Evolutionary conservation across 129 eudicot genomes (phyloP), one percentile per base, ranked within the genome.

Genomic region (Chrysanthemum makinoi): DNA sequence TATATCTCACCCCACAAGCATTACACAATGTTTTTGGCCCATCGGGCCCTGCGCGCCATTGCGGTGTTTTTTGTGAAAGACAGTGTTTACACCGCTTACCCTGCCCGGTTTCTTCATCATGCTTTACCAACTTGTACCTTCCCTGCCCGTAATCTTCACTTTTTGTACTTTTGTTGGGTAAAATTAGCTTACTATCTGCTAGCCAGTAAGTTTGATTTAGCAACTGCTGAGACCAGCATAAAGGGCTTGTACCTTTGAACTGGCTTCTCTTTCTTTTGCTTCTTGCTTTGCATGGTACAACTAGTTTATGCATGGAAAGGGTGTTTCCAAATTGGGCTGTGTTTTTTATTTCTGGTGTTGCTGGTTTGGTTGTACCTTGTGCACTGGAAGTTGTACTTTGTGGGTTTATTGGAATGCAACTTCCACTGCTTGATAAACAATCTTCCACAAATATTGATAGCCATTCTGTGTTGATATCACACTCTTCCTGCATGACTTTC

Each of bases 1-100:
- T 83, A 74, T 83, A 83, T 72, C 91, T 83, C 18, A 86, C 91
- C 52, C 91, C 91, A 72, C 91, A 86, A 17, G 91, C 91, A 75
- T 86, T 86, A 50, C 91, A 86, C 54, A 86, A 72, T 60, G 91
- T 86, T 53, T 80, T 86, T 43, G 86, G 88, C 22, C 86, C 91
- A 57, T 26, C 43, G 10, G 88, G 82, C 72, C 84, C 91, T 57
- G 76, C 81, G 64, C 91, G 71, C 88, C 88, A 83, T 35, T 80
- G 86, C 57, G 88, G 86, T 9, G 88, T 86, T 72, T 47, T 81
- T 17, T 83, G 82, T 10, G 83, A 72, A 30, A 79, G 64, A 56
- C 91, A 83, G 69, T 86, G 91, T 57, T 33, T 80, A 18, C 91
- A 83, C 57, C 80, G 83, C 66, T 80, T 86, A 33, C 70, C 52